Conservation (phyloP, 2,329 filamentous ascomycete species). For the Beauveria brongniartii region DNA sequence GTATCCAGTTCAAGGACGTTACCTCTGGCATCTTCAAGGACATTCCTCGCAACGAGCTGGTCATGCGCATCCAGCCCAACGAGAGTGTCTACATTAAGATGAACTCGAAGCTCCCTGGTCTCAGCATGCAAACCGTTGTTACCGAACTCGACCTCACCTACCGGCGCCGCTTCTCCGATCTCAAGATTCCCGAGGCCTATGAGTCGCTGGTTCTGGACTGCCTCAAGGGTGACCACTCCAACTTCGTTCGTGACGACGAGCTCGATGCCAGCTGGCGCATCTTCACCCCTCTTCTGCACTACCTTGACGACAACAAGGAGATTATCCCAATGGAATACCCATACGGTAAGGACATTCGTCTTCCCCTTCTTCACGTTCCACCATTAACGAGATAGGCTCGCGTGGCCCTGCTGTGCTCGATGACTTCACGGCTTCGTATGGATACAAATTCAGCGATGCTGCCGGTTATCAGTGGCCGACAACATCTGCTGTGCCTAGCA, state of each 20-base stretch:
- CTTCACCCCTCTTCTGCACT: constrained; percentile 94
- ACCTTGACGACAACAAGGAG: constrained; percentile 98
- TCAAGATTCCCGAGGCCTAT: constrained; percentile 99
- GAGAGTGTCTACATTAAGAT: constrained; percentile 99
- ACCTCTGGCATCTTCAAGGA: constrained; percentile 99
- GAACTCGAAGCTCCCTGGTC: constrained; percentile 97
- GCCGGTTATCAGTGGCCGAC: constrained; percentile 94
- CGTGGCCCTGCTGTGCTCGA: constrained; percentile 93
- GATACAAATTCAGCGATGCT: constrained; percentile 97
- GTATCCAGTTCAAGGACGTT: constrained; percentile 99
- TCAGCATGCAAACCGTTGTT: constrained; percentile 99
- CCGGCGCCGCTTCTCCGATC: constrained; percentile 93
- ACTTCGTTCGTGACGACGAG: constrained; percentile 96
- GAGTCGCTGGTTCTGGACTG: constrained; percentile 96
- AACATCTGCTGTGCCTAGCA: constrained; percentile 55
- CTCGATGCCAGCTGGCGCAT: constrained; percentile 97
- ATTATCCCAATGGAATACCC: constrained; percentile 99
- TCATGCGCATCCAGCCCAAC: constrained; percentile 98
- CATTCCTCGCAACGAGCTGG: constrained; percentile 96
- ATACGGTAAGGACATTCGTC: constrained; percentile 61
- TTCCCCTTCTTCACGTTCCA: neutral
- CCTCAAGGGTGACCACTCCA: constrained; percentile 97
- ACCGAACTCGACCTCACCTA: constrained; percentile 98
- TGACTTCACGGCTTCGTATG: constrained; percentile 95
- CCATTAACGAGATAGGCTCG: constrained; percentile 56